phyloP scores from a whole-genome alignment of 306 rosid genomes.

The barrel medic (Medicago truncatula) region MtrunA17r5.0-ANR NC_053046.1:29617001-29617500 shows the following conservation, averaged over 20 bases:
- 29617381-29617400: background rate
- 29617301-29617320: too few species aligned
- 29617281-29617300: too few species aligned
- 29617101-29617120: background rate
- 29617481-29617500: background rate
- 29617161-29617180: background rate
- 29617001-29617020: background rate
- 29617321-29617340: background rate
- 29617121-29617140: background rate
- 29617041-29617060: background rate
- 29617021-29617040: background rate
- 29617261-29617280: background rate
- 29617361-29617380: too few species aligned
- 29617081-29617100: background rate
- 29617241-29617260: background rate
- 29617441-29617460: background rate
- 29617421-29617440: background rate
- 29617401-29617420: background rate
- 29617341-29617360: background rate
- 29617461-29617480: background rate
- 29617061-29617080: background rate
- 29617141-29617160: background rate
- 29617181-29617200: background rate
- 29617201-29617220: background rate
- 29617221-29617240: slow-evolving; percentile 4